These are phyloP conservation scores for Aspergillus awamori DNA, from an alignment of 2,329 filamentous ascomycete genomes.

Conservation along the genomic window DNA sequence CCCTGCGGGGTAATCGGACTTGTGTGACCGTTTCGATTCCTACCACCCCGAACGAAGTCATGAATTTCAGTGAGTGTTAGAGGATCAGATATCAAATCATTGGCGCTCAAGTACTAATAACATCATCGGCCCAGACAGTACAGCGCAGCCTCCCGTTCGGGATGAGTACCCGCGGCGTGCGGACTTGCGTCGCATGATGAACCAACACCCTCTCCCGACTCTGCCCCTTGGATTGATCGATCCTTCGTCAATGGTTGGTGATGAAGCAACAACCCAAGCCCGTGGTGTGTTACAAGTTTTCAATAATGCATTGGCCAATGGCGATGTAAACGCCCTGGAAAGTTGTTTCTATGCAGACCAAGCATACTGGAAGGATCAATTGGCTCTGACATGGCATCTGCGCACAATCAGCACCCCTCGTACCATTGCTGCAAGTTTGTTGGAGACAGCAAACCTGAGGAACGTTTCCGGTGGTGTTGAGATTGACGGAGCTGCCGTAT, in stretches of 20 bases:
- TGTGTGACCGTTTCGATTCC: background rate
- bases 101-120: background rate
- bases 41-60: background rate
- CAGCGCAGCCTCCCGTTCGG: background rate
- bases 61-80: background rate
- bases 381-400: conserved; percentile 43
- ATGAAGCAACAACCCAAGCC: conserved; percentile 19
- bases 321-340: conserved; percentile 26
- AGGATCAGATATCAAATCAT: no score
- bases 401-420: conserved; percentile 35
- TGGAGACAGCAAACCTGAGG: conserved; percentile 17
- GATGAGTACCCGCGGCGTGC: conserved; percentile 19
- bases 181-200: conserved; percentile 30
- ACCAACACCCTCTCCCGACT: conserved; percentile 29
- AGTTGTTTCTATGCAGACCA: conserved; percentile 36
- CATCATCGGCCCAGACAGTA: background rate
- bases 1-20: background rate
- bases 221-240: conserved; percentile 18
- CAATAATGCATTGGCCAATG: conserved; percentile 18
- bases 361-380: conserved; percentile 43
- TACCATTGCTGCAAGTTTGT: conserved; percentile 26
- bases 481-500: conserved; percentile 18
- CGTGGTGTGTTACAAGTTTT: conserved; percentile 10
- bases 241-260: conserved; percentile 13
- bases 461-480: conserved; percentile 1